Percentiles rank a stretch among this genome's conserved stretches.
Evolutionary conservation across 2,329 filamentous ascomycete genomes (phyloP).

Genomic region (Colletotrichum graminicola): DNA sequence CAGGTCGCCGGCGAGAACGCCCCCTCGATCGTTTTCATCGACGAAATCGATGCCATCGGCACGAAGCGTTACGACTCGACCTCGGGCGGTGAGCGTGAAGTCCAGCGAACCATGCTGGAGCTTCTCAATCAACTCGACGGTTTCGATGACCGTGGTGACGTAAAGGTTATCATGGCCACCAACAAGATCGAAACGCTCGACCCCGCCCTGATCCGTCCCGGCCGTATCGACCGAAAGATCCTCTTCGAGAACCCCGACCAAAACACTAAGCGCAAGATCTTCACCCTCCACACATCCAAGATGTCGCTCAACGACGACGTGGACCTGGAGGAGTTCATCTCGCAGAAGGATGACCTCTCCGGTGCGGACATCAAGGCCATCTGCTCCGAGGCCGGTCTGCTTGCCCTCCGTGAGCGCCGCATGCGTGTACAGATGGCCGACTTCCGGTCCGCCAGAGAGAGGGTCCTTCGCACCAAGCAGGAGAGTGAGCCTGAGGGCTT

Average conservation of each 20-base stretch:
- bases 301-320: conserved; percentile 97
- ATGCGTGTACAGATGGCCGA: conserved; percentile 99
- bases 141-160: conserved; percentile 97
- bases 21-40: conserved; percentile 98
- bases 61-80: conserved; percentile 99
- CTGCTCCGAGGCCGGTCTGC: conserved; percentile 94
- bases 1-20: conserved; percentile 94
- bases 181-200: conserved; percentile 99
- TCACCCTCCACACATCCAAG: conserved; percentile 97
- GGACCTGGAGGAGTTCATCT: conserved; percentile 98
- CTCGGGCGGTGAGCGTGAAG: conserved; percentile 95
- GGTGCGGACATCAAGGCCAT: conserved; percentile 99
- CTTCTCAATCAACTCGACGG: conserved; percentile 98
- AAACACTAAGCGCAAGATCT: conserved; percentile 97
- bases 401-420: conserved; percentile 92
- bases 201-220: conserved; percentile 93
- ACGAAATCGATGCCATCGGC: conserved; percentile 98
- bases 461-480: conserved; percentile 97
- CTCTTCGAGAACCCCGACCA: conserved; percentile 78
- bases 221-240: conserved; percentile 99
- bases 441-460: conserved; percentile 91
- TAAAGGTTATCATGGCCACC: conserved; percentile 99
- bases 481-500: conserved; percentile 98
- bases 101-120: conserved; percentile 98
- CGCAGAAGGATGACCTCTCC: conserved; percentile 96